Base-by-base conservation (phyloP, 176 grass and related monocot genomes). In the Ananas comosus region DNA sequence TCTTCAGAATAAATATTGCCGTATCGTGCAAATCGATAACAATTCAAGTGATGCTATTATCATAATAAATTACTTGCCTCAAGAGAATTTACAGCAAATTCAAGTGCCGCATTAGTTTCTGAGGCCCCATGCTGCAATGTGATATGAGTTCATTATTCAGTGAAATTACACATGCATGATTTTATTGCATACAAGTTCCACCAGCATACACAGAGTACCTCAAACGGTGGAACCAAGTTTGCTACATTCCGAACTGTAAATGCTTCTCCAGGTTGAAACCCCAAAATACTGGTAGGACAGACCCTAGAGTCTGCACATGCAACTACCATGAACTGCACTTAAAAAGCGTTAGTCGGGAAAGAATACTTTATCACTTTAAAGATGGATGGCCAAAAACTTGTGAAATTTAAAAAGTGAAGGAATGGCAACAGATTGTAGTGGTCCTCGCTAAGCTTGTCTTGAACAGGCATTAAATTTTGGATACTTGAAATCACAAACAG, bases 291-390 rank as follows among this genome's bases (percentile, higher is more conserved):
- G 3, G 82, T 77, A 64, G 94, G 87, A 61, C 94, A 99, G 67
- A 99, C 94, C 75, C 94, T 88, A 13, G 94, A 93, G 72, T 99
- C 89, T 11, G 81, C 76, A 85, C 94, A 99, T 71, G 94, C 89
- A 88, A 99, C 48, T 58, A 99, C 82, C 84, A 90, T 87, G 80
- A 87, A 99, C 94, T 99, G 86, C 77, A 82, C 65, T 79, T 23
- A 67, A 72, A 75, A 91, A 83, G 50, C 70, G 28, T 70, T 23
- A 77, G 51, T 9, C 21, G 66, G 78, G 64, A 79, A 48, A n/a
- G 13, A 81, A 70, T 5, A 23, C 7, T 18, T 56, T 47, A 21
- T 17, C 21, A 47, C 57, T 19, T 2, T 24, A 76, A 1, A 73
- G 51, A 72, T 12, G 21, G 12, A 64, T 53, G 48, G 29, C 51